Percentiles rank a stretch among this genome's conserved stretches.
phyloP scores from a whole-genome alignment of 1,284 basidiomycete species.

The Sporisorium scitamineum region DNA sequence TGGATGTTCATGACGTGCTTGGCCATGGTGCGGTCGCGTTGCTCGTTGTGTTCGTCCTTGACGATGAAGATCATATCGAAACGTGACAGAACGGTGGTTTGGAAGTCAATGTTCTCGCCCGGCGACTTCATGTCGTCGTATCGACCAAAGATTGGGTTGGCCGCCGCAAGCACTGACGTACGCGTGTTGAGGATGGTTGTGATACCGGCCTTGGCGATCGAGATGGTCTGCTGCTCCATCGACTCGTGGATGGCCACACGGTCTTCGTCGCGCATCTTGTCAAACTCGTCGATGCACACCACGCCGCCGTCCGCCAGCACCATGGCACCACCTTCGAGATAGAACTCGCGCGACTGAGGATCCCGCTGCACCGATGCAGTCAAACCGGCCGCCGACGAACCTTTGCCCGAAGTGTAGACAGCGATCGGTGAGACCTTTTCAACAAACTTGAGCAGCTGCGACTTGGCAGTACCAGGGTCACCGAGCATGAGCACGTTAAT shows the following conservation, averaged over 20 bases:
- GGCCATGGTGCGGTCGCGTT: conserved; percentile 91
- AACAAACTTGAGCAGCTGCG: conserved; percentile 96
- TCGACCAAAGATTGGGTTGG: conserved; percentile 97
- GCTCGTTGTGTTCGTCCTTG: conserved; percentile 97
- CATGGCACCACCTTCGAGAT: conserved; percentile 99
- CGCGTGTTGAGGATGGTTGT: conserved; percentile 97
- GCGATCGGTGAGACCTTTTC: conserved; percentile 98
- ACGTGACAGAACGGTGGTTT: conserved; percentile 96
- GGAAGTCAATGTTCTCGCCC: conserved; percentile 98
- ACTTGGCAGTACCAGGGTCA: conserved; percentile 98
- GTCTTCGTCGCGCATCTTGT: conserved; percentile 99
- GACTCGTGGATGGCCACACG: conserved; percentile 99
- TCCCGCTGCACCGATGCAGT: conserved; percentile 98
- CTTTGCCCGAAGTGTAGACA: conserved; percentile 98
- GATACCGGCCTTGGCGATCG: conserved; percentile 98
- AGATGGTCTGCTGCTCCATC: conserved; percentile 99
- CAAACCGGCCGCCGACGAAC: conserved; percentile 95
- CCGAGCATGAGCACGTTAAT: conserved; percentile 97
- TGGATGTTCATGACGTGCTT: conserved; percentile 99
- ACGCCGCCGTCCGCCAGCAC: conserved; percentile 98
- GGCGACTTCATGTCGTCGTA: conserved; percentile 98
- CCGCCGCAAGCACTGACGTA: conserved; percentile 95
- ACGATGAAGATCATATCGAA: conserved; percentile 99
- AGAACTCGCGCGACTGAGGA: conserved; percentile 91
- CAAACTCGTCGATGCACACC: conserved; percentile 99